Evolutionary conservation across 768 basidiomycete species (phyloP), one percentile per base, ranked within the genome.

Genomic region (Tricholoma bakamatsutake): DNA sequence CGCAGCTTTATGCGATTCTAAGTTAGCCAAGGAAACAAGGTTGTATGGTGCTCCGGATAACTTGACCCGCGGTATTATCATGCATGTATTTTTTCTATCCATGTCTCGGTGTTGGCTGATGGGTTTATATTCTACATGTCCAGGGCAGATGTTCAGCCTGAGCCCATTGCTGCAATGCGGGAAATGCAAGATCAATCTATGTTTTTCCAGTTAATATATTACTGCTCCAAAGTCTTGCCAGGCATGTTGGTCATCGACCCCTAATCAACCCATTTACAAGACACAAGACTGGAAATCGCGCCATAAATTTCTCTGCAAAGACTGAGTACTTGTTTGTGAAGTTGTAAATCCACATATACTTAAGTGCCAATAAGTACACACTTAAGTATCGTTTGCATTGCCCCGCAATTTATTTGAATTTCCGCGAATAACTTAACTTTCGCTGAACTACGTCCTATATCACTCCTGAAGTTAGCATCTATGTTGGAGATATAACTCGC

Each of bases 1-100:
- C 66, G 1, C 60, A 66, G 47, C 60, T 75, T 13, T 67, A 69
- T 31, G 76, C 76, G 58, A 62, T 66, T 40, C 69, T 59, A 13
- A 50, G 13, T 63, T 62, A 27, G 73, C 73, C 1, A 70, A 64
- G 40, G 60, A 62, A 10, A 67, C 67, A 27, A 62, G 73, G 15
- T 54, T 57, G 57, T 58, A 58, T 33, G 64, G 72, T 51, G 61
- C 64, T 52, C 49, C 67, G 12, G 40, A 56, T 17, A 28, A 69
- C 65, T 54, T 48, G 62, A 56, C 9, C 7, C 45, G 27, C 13
- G 13, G 8, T 17, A 54, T 59, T 49, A 50, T 34, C 35, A 39
- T 50, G 28, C 17, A 42, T 28, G 43, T 57, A 33, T 27, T 15
- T 27, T 31, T 50, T 15, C 30, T 6, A 17, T 47, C 43, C 24